These are phyloP conservation scores for Nectriaceae sp. DNA, from an alignment of 2,329 filamentous ascomycete species.

Conservation along the genomic window DNA sequence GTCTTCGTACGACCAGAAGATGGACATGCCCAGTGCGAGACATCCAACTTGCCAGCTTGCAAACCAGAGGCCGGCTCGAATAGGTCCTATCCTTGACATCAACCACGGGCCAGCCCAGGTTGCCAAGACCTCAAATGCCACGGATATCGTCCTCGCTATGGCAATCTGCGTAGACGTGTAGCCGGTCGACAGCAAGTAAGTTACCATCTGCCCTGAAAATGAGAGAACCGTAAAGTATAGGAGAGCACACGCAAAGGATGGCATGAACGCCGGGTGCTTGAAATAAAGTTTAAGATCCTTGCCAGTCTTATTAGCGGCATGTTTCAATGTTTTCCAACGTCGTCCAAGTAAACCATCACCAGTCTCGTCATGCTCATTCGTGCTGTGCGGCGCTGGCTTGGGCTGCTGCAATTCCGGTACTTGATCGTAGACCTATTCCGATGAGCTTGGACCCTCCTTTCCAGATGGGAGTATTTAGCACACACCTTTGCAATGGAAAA, in stretches of 20 bases:
- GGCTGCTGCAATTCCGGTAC: slow-evolving; percentile 27
- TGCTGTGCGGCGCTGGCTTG: slow-evolving; percentile 16
- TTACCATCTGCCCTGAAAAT: slow-evolving; percentile 65
- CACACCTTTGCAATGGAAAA: slow-evolving; percentile 43
- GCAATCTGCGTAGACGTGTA: slow-evolving; percentile 55
- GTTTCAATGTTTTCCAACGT: slow-evolving; percentile 3
- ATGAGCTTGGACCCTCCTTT: slow-evolving; percentile 3
- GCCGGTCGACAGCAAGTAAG: slow-evolving; percentile 59
- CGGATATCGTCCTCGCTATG: slow-evolving; percentile 52
- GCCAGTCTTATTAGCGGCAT: slow-evolving; percentile 11
- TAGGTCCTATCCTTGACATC: slow-evolving; percentile 55
- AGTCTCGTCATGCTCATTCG: neutral
- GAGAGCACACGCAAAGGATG: slow-evolving; percentile 60
- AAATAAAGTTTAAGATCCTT: slow-evolving; percentile 45
- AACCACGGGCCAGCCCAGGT: slow-evolving; percentile 61
- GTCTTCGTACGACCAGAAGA: slow-evolving; percentile 40
- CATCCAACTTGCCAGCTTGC: slow-evolving; percentile 67
- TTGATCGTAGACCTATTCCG: slow-evolving; percentile 25
- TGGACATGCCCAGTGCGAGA: slow-evolving; percentile 45
- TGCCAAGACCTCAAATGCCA: slow-evolving; percentile 58
- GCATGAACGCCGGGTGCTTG: slow-evolving; percentile 56
- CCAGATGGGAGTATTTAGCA: neutral
- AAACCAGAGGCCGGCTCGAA: slow-evolving; percentile 72
- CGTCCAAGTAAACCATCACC: neutral
- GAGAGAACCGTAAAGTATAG: slow-evolving; percentile 64